Conservation (phyloP, 345 rosid species). For the Eucalyptus marginata region DNA sequence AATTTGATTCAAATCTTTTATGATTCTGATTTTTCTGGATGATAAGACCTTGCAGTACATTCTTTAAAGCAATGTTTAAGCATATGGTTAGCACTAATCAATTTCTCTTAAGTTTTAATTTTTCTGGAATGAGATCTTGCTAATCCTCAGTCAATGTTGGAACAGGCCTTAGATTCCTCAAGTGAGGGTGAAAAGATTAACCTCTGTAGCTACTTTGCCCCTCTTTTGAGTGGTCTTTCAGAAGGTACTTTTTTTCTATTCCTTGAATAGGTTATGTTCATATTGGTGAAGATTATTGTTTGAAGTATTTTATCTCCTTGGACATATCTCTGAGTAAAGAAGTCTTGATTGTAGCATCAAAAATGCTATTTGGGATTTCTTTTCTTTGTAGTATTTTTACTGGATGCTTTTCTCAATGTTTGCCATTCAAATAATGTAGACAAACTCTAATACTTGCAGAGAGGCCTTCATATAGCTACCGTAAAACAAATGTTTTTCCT, state of each 20-base stretch:
- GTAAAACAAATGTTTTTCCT: background rate
- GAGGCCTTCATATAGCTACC: background rate
- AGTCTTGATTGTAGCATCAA: background rate
- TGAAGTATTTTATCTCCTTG: background rate
- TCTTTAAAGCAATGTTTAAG: background rate
- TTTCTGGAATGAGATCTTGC: background rate
- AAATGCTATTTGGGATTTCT: background rate
- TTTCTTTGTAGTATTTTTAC: background rate
- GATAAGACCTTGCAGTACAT: background rate
- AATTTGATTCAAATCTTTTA: background rate
- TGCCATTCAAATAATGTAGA: background rate
- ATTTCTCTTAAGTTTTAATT: background rate
- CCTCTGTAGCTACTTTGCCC: constrained; percentile 30
- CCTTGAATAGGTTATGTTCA: background rate
- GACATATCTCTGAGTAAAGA: background rate
- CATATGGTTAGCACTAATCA: background rate
- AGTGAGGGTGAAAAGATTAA: constrained; percentile 16
- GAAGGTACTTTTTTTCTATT: constrained; percentile 36
- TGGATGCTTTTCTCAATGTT: background rate
- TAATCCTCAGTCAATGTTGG: background rate
- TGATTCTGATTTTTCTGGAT: background rate
- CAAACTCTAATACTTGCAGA: background rate
- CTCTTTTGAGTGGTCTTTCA: constrained; percentile 63
- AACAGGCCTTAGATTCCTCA: constrained; percentile 50
- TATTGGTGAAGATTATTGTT: background rate